Evolutionary conservation across 75 land plant genomes (phyloP), one percentile per base, ranked within the genome.

Genomic region (Cryptomeria japonica): DNA sequence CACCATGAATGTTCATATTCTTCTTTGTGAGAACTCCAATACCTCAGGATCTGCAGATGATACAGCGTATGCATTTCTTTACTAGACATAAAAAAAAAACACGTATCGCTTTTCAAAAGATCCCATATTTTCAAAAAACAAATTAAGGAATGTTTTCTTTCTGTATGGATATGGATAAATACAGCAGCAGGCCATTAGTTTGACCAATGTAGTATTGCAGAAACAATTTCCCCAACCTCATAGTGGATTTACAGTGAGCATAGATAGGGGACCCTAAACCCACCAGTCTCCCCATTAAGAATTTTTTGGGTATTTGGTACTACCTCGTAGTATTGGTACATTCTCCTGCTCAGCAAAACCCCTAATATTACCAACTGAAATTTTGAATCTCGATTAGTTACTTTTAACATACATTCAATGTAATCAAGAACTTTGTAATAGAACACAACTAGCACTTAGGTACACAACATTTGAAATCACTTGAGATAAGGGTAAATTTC

Each of bases 1-100:
- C 25, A 84, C 86, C 36, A 47, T 84, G 61, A 84, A 55, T 84
- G 41, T 53, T 84, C 86, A 84, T 84, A 39, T 84, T 28, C 22
- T 84, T n/a, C n/a, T n/a, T 84, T 49, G 86, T 36, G 64, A 84
- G 86, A 51, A 84, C 28, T 80, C 47, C 51, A 49, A 11, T 49
- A 9, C 51, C 51, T 49, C 0, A 8, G 10, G 51, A 49, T 73
- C 37, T 73, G 37, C 15, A 1, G 34, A 72, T 72, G 75, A 31
- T 72, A 72, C 12, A 72, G 12, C 31, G 75, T 72, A n/a, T 31
- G 36, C 75, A 31, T 13, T 72, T 72, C 5, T 72, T 72, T 31
- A 31, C 75, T 2, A 72, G 31, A 31, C 75, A 72, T 31, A 28
- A 0, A 68, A 19, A 14, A 15, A 55, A 55, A 15, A 18, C 64